phyloP scores from a whole-genome alignment of 179 eudicot species.

The Pouteria campechiana region DNA sequence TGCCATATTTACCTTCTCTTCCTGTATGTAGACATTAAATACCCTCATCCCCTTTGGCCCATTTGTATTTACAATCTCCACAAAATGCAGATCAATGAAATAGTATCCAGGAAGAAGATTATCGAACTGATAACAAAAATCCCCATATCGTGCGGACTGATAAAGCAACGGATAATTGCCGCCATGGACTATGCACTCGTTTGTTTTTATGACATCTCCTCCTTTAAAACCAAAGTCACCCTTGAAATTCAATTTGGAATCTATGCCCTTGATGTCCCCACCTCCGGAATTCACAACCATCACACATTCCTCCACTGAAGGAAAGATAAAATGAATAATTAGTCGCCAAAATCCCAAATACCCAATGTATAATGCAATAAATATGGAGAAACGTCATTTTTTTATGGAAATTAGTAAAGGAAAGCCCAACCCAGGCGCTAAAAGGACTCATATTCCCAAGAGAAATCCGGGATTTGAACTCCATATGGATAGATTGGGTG shows the following conservation, averaged over 20 bases:
- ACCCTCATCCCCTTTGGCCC: constrained; percentile 93
- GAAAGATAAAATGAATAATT: background rate
- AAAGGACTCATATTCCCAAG: too few relatives aligned
- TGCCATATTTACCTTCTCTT: constrained; percentile 63
- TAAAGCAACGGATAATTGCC: constrained; percentile 67
- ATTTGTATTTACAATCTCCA: constrained; percentile 58
- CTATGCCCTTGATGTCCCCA: constrained; percentile 23
- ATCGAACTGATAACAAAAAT: constrained; percentile 52
- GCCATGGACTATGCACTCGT: constrained; percentile 52
- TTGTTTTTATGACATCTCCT: constrained; percentile 55
- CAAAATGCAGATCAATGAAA: constrained; percentile 77
- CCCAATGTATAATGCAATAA: background rate
- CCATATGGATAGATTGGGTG: too few relatives aligned
- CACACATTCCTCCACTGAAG: constrained; percentile 52
- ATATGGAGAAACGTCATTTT: background rate
- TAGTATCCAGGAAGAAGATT: constrained; percentile 64
- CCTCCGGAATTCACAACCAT: constrained; percentile 77
- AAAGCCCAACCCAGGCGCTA: background rate
- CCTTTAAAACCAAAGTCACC: constrained; percentile 66
- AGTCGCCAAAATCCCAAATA: background rate
- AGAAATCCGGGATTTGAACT: too few relatives aligned
- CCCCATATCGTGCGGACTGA: constrained; percentile 71
- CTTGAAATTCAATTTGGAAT: constrained; percentile 27
- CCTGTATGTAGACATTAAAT: constrained; percentile 72
- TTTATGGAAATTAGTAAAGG: background rate